Conservation (phyloP, 371 early-diverging fungal genomes). For the Rhizopus microsporus region DNA sequence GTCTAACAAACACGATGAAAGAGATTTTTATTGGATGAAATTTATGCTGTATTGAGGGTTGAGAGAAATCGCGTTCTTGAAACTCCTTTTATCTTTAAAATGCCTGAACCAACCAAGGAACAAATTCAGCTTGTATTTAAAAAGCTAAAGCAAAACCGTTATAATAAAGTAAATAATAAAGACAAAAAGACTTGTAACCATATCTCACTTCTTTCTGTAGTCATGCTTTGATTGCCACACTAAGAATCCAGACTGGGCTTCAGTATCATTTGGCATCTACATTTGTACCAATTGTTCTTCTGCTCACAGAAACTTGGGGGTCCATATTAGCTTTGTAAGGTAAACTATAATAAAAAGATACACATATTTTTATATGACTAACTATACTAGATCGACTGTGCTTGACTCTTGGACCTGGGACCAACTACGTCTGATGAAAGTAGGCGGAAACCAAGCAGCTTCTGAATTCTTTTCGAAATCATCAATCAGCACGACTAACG, state of each 20-base stretch:
- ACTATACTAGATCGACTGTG: constrained; percentile 68
- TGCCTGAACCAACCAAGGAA: constrained; percentile 71
- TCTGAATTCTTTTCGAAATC: constrained; percentile 80
- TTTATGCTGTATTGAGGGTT: no score
- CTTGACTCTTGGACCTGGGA: constrained; percentile 94
- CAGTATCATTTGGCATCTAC: constrained; percentile 96
- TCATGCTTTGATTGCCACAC: constrained; percentile 97
- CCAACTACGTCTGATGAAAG: constrained; percentile 93
- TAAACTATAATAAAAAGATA: constrained; percentile 27
- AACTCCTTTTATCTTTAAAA: constrained; percentile 16
- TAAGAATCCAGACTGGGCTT: constrained; percentile 97
- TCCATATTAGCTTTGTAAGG: constrained; percentile 96
- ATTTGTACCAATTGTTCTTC: constrained; percentile 98
- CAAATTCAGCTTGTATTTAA: constrained; percentile 81
- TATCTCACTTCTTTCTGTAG: constrained; percentile 33
- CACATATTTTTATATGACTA: background rate
- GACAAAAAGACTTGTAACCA: background rate
- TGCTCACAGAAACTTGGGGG: constrained; percentile 92
- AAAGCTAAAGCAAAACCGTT: constrained; percentile 73
- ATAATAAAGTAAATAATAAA: constrained; percentile 71
- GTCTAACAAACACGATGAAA: no score
- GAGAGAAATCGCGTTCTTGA: no score
- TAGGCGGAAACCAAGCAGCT: constrained; percentile 82
- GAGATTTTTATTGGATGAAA: no score
- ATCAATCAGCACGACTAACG: constrained; percentile 56